A percentile compares a stretch with the other conserved stretches of the same genome.
These are phyloP conservation scores for Dactylonectria macrodidyma DNA, from an alignment of 2,329 filamentous ascomycete species.

Conservation along the genomic window DNA sequence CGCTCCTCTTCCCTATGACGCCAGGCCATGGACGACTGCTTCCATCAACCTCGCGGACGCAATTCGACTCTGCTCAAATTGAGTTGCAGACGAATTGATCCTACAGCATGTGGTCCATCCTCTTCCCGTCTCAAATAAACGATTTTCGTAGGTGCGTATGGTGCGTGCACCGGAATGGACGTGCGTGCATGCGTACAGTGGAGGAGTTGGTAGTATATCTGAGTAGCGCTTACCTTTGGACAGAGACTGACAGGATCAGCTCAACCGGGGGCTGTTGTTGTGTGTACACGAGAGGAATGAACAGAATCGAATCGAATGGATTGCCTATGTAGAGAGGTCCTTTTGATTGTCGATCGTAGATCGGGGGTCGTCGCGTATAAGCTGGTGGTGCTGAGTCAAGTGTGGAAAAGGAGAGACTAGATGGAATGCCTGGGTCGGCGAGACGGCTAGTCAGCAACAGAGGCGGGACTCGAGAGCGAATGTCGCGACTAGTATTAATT, in stretches of 20 bases:
- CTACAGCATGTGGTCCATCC: neutral
- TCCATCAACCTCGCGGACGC: neutral
- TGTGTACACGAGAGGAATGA: conserved; percentile 6
- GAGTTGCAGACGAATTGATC: conserved; percentile 11
- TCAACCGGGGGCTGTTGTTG: conserved; percentile 8
- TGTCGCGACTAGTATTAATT: neutral
- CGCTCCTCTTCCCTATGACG: neutral
- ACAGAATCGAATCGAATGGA: conserved; percentile 17
- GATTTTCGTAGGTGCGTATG: conserved; percentile 9
- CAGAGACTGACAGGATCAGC: conserved; percentile 11
- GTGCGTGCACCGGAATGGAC: conserved; percentile 10
- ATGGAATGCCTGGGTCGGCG: conserved; percentile 25
- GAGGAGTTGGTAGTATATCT: conserved; percentile 20
- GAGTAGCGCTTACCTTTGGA: conserved; percentile 28
- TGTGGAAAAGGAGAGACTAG: conserved; percentile 18
- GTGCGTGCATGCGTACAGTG: conserved; percentile 5
- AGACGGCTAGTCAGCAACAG: conserved; percentile 3
- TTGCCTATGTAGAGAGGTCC: conserved; percentile 1
- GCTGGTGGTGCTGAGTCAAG: conserved; percentile 19
- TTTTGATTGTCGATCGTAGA: conserved; percentile 21
- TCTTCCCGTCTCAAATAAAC: conserved; percentile 20
- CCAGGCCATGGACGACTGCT: neutral
- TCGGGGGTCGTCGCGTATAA: conserved; percentile 17
- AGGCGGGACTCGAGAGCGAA: conserved; percentile 14
- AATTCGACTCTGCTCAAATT: neutral